These are phyloP conservation scores for Hysterangium stoloniferum DNA, from an alignment of 768 basidiomycete genomes.

Conservation along the genomic window DNA sequence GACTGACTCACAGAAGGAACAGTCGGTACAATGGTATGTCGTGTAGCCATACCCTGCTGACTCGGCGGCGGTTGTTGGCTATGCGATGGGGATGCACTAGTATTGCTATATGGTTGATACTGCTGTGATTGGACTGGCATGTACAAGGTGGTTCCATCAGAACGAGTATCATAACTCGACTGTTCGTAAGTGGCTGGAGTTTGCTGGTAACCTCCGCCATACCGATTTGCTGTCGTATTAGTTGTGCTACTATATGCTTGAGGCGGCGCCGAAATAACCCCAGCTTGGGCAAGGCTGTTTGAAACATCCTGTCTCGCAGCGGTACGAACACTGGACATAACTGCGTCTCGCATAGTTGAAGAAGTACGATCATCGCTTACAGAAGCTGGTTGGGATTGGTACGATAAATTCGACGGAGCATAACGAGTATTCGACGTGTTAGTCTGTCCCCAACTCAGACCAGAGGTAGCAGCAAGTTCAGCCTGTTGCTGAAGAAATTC, in stretches of 20 bases:
- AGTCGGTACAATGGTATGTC: constrained; percentile 43
- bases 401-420: constrained; percentile 54
- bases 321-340: constrained; percentile 70
- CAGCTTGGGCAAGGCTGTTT: constrained; percentile 27
- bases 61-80: constrained; percentile 15
- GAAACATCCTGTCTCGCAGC: constrained; percentile 47
- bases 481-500: constrained; percentile 93
- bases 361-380: constrained; percentile 49
- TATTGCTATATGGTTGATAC: constrained; percentile 47
- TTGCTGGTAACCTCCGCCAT: constrained; percentile 47
- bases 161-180: not conserved
- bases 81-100: constrained; percentile 25
- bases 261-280: constrained; percentile 66
- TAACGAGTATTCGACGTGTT: constrained; percentile 34
- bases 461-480: constrained; percentile 62
- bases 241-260: constrained; percentile 56
- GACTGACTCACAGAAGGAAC: constrained; percentile 50
- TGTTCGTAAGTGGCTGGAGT: constrained; percentile 13
- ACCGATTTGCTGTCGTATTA: constrained; percentile 52
- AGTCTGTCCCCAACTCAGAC: constrained; percentile 45
- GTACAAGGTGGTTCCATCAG: constrained; percentile 42
- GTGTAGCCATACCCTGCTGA: constrained; percentile 16
- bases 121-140: constrained; percentile 82
- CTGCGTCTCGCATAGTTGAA: constrained; percentile 39
- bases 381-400: constrained; percentile 58